Percentiles rank a stretch among this genome's conserved stretches.
Conservation (phyloP, 306 rosid genomes). For the Trifolium subterraneum region DNA sequence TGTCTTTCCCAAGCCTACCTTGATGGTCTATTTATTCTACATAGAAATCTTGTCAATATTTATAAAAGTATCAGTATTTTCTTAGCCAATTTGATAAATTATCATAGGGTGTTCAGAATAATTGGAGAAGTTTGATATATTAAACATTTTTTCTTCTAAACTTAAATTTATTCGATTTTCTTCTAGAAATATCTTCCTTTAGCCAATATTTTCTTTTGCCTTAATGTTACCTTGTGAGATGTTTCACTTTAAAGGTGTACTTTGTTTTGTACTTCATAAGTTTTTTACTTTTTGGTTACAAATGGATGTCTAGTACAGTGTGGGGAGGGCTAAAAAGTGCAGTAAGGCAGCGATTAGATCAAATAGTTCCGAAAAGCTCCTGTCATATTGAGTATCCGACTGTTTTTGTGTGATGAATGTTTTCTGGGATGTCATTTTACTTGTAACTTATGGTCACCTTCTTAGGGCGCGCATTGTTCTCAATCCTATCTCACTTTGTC, state of each 20-base stretch:
- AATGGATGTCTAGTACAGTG: constrained; percentile 4
- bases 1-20: constrained; percentile 8
- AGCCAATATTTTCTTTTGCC: background rate
- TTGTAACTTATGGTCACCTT: constrained; percentile 7
- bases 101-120: constrained; percentile 1
- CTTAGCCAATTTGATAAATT: constrained; percentile 31
- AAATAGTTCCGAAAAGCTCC: background rate
- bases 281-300: background rate
- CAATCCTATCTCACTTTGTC: constrained; percentile 11
- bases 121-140: constrained; percentile 32
- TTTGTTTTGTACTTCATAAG: background rate
- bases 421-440: background rate
- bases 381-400: background rate
- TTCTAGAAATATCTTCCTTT: constrained; percentile 2
- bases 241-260: background rate
- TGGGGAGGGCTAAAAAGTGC: constrained; percentile 2
- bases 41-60: constrained; percentile 9
- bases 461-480: background rate
- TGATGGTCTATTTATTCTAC: constrained; percentile 13
- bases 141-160: background rate
- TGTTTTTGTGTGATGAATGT: background rate
- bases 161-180: background rate
- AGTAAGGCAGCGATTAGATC: background rate
- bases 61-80: constrained; percentile 12
- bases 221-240: constrained; percentile 18